Conservation (phyloP, 495 filamentous ascomycete species). For the Hypomontagnella submonticulosa region DNA sequence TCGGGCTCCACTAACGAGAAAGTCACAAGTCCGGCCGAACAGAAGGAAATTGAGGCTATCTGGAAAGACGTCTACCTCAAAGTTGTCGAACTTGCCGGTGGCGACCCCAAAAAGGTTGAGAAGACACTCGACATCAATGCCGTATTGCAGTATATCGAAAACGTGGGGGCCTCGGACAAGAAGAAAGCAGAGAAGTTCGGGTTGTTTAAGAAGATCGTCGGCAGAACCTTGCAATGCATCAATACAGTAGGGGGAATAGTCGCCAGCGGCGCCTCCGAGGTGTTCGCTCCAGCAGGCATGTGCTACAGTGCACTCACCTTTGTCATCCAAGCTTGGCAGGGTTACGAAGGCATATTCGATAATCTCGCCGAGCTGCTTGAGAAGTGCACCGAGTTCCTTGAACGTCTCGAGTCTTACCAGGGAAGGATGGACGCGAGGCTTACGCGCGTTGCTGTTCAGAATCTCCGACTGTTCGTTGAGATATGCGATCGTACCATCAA, state of each 20-base stretch:
- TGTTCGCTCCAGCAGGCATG: slow-evolving; percentile 53
- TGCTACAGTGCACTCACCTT: slow-evolving; percentile 55
- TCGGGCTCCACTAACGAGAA: slow-evolving; percentile 34
- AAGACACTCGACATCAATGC: slow-evolving; percentile 46
- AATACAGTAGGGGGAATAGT: slow-evolving; percentile 52
- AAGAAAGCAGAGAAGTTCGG: slow-evolving; percentile 46
- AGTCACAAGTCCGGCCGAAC: slow-evolving; percentile 46
- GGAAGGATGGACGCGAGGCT: slow-evolving; percentile 53
- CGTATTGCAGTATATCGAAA: slow-evolving; percentile 49
- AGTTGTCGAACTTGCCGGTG: slow-evolving; percentile 53
- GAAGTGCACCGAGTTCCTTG: slow-evolving; percentile 52
- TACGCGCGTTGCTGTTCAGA: slow-evolving; percentile 53
- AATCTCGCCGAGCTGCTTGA: slow-evolving; percentile 52
- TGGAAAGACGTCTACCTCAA: slow-evolving; percentile 54
- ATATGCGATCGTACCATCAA: slow-evolving; percentile 55
- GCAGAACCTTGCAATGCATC: slow-evolving; percentile 53
- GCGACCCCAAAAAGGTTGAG: slow-evolving; percentile 45
- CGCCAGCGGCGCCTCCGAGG: slow-evolving; percentile 50
- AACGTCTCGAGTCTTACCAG: slow-evolving; percentile 51
- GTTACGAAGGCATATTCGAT: slow-evolving; percentile 54
- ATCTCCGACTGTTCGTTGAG: slow-evolving; percentile 55
- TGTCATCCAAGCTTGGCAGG: slow-evolving; percentile 56
- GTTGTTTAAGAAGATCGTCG: slow-evolving; percentile 42
- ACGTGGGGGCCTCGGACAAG: slow-evolving; percentile 41
- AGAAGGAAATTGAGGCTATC: slow-evolving; percentile 52